These are phyloP conservation scores for Acanthamoeba triangularis DNA, from an alignment of 208 protist species.

Conservation along the genomic window DNA sequence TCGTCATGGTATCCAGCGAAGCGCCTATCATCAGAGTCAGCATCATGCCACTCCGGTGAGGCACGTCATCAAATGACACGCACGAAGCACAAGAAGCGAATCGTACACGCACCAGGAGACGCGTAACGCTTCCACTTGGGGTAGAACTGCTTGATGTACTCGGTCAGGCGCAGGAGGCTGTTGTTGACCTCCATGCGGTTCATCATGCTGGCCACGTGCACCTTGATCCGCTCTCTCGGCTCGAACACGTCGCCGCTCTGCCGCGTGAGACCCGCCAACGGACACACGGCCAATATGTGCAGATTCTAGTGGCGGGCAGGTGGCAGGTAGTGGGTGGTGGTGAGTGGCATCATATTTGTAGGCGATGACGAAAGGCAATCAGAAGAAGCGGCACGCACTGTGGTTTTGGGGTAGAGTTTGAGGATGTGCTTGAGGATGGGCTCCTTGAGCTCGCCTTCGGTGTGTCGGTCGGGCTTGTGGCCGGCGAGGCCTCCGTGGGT, in stretches of 20 bases:
- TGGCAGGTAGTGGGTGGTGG: neutral
- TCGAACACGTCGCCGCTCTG: neutral
- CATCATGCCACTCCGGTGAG: no score
- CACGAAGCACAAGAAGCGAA: neutral
- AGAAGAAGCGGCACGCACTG: neutral
- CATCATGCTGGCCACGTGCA: constrained; percentile 2
- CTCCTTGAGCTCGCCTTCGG: constrained; percentile 5
- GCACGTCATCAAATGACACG: neutral
- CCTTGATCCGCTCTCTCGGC: neutral
- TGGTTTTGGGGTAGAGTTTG: constrained; percentile 11
- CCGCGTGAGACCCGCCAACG: neutral
- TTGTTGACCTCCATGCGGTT: constrained; percentile 41
- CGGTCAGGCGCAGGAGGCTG: constrained; percentile 20
- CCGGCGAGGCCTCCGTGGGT: neutral
- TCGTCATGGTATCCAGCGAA: neutral
- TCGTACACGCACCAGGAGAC: neutral
- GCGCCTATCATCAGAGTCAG: neutral
- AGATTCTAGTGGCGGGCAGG: neutral
- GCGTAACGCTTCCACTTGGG: neutral
- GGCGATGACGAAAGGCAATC: neutral
- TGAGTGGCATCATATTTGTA: neutral
- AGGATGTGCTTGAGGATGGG: constrained; percentile 61
- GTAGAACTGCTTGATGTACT: constrained; percentile 6
- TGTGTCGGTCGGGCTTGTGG: neutral
- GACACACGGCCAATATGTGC: constrained; percentile 34